Base-by-base conservation (phyloP, 257 asterid species). In the Penstemon newberryi region DNA sequence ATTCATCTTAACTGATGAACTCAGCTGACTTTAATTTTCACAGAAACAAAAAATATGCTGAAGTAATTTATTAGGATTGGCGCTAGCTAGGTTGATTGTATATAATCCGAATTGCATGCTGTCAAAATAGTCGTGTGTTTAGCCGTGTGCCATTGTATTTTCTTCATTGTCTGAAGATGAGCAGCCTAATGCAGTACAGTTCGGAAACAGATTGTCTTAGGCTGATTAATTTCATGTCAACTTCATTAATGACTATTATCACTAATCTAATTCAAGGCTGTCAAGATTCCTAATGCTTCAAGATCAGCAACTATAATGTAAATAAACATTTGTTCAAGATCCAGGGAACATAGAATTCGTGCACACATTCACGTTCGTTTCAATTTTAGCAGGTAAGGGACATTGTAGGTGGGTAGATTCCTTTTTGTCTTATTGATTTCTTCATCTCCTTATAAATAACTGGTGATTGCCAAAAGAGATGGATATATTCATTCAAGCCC, bases 141-240 rank as follows among this genome's bases (percentile, higher is more conserved):
- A 42, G 47, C 19, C 33, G 39, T 42, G 53, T 8, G 11, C 50
- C 59, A 37, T 52, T 55, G 55, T 60, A 40, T 59, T 39, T 72
- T 46, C 49, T 8, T 8, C 36, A 19, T 49, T 39, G 62, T 58
- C 42, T 58, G 43, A 58, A 42, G 51, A 52, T 62, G n/a, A 52
- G 64, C 12, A 70, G 62, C 73, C 75, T 25, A 25, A 25, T 71
- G 58, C 69, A 53, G 41, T 57, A 55, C 18, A 10, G 12, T 52
- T 61, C 12, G 41, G 71, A 39, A 40, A 36, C 71, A 63, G 33
- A 7, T 57, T 36, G 11, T 15, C 11, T 8, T 42, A 42, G 11
- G 55, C 46, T 10, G 33, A 8, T 53, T 13, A 5, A n/a, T 67
- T 25, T 25, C 33, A 11, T 11, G 10, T 13, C 7, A 36, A 18